Evolutionary conservation across 1,284 basidiomycete species (phyloP).

Genomic region (Chondrostereum purpureum): DNA sequence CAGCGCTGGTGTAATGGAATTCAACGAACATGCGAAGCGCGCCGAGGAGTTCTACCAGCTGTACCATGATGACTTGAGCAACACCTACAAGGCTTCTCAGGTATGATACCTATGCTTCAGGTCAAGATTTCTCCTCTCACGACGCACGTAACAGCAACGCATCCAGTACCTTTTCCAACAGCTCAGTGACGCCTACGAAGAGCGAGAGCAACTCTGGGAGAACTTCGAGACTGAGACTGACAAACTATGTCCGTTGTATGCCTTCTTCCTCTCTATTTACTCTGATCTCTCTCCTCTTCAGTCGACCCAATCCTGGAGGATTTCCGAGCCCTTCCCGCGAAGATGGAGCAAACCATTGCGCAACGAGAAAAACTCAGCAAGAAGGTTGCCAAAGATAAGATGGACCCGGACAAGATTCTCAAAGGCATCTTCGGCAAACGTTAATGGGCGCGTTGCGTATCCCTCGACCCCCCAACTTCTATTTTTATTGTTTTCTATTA

Average conservation of each 20-base stretch:
- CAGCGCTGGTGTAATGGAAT: conserved; percentile 39
- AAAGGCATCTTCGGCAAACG: neutral
- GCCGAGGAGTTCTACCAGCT: conserved; percentile 36
- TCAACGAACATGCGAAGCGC: conserved; percentile 49
- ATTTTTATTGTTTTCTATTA: too few species aligned
- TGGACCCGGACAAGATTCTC: neutral
- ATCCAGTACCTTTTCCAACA: conserved; percentile 25
- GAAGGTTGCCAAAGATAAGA: conserved; percentile 32
- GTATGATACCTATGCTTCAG: too few species aligned
- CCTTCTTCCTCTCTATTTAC: conserved; percentile 8
- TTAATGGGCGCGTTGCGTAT: too few species aligned
- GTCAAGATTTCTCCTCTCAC: too few species aligned
- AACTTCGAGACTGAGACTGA: conserved; percentile 35
- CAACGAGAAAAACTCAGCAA: conserved; percentile 39
- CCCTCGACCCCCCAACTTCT: too few species aligned
- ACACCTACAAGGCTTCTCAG: conserved; percentile 31
- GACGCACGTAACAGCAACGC: too few species aligned
- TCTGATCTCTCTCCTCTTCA: conserved; percentile 16
- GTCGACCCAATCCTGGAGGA: conserved; percentile 28
- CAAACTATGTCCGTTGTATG: conserved; percentile 33
- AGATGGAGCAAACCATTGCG: conserved; percentile 35
- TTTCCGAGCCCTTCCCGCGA: conserved; percentile 34
- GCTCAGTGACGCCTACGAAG: conserved; percentile 38
- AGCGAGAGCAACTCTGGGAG: conserved; percentile 40
- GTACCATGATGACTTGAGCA: conserved; percentile 36